Evolutionary conservation across 2,329 filamentous ascomycete species (phyloP).

Genomic region (Lachnellula arida): DNA sequence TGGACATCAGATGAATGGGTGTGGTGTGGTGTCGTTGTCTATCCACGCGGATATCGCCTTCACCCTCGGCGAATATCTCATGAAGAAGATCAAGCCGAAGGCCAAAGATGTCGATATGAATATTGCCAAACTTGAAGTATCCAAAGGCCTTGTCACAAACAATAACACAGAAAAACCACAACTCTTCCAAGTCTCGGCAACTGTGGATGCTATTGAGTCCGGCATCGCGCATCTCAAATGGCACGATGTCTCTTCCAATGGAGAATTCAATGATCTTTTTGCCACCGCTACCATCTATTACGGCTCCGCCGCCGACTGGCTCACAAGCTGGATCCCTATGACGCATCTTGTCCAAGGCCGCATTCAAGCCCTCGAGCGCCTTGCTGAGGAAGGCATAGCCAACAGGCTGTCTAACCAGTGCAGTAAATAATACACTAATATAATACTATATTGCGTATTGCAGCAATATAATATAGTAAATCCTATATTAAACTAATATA

Average conservation of each 20-base stretch:
- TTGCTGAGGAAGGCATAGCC: slow-evolving; percentile 49
- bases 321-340: slow-evolving; percentile 1
- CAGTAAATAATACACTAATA: no score
- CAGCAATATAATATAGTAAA: no score
- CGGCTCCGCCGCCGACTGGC: not conserved
- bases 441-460: no score
- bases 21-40: slow-evolving; percentile 33
- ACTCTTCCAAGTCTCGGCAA: slow-evolving; percentile 29
- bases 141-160: slow-evolving; percentile 33
- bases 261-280: not conserved
- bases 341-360: slow-evolving; percentile 22
- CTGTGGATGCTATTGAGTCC: slow-evolving; percentile 35
- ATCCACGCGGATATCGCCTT: slow-evolving; percentile 59
- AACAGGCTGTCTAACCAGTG: slow-evolving; percentile 44
- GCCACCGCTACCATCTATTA: slow-evolving; percentile 10
- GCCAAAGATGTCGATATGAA: slow-evolving; percentile 34
- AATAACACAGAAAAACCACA: slow-evolving; percentile 29
- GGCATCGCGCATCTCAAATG: slow-evolving; percentile 36
- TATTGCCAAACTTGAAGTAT: slow-evolving; percentile 36
- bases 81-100: slow-evolving; percentile 34
- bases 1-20: slow-evolving; percentile 14
- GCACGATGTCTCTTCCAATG: slow-evolving; percentile 34
- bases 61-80: slow-evolving; percentile 51
- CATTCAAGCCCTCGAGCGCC: slow-evolving; percentile 37
- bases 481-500: no score